These are phyloP conservation scores for Penicillium sp. DNA, from an alignment of 2,329 filamentous ascomycete species.

Conservation along the genomic window DNA sequence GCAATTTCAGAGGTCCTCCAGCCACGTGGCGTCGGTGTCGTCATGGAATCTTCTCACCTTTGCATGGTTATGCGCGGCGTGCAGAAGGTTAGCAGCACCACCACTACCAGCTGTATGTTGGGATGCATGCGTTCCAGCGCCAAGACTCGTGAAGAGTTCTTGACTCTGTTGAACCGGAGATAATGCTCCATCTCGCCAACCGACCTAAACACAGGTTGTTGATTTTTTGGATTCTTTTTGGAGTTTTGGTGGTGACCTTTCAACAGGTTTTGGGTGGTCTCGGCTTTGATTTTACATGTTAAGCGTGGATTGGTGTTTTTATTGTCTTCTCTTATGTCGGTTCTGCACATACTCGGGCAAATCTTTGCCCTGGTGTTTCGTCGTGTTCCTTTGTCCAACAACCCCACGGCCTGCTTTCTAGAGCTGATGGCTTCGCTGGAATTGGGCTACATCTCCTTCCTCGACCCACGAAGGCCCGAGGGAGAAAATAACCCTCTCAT, in stretches of 20 bases:
- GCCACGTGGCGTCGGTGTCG: no score
- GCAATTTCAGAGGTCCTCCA: no score
- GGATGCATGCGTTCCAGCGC: no score
- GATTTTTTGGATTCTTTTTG: constrained; percentile 21
- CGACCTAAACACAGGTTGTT: constrained; percentile 20
- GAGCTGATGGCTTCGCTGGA: neutral
- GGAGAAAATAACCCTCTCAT: neutral
- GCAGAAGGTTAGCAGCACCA: no score
- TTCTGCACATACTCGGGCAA: constrained; percentile 12
- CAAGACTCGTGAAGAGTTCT: fast-evolving
- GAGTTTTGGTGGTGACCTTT: constrained; percentile 36
- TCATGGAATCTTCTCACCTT: no score
- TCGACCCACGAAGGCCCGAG: neutral
- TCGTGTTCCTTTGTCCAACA: neutral
- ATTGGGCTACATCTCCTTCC: neutral
- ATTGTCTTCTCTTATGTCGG: constrained; percentile 10
- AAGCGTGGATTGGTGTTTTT: constrained; percentile 20
- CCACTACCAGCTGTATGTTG: no score
- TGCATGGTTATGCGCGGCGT: no score
- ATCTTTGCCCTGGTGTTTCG: neutral
- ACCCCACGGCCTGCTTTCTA: neutral
- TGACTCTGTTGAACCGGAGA: fast-evolving
- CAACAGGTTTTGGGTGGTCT: constrained; percentile 32
- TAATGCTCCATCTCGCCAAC: constrained; percentile 2
- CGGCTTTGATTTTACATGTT: constrained; percentile 16